Evolutionary conservation across 768 basidiomycete species (phyloP).

Genomic region (Amylocystis lapponica): DNA sequence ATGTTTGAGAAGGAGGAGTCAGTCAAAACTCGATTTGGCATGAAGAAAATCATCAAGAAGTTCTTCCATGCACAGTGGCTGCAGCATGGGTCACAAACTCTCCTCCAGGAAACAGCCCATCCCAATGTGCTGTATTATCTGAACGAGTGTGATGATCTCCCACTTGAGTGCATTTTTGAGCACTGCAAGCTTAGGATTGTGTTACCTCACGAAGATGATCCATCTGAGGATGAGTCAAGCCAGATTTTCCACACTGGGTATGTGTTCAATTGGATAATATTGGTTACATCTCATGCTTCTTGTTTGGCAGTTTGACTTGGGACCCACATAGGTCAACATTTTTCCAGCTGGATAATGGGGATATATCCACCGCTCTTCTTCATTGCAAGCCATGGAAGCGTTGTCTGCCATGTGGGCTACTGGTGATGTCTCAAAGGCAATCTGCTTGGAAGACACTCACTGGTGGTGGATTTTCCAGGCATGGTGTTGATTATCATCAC

Average conservation of each 20-base stretch:
- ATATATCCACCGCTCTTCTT: constrained; percentile 24
- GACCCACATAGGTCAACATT: constrained; percentile 43
- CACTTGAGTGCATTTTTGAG: constrained; percentile 49
- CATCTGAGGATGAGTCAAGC: constrained; percentile 35
- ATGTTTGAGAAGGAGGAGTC: constrained; percentile 40
- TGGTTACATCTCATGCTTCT: background rate
- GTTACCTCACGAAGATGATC: constrained; percentile 38
- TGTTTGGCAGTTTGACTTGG: constrained; percentile 40
- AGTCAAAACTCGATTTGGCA: background rate
- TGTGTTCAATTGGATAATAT: constrained; percentile 6
- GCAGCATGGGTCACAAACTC: constrained; percentile 56
- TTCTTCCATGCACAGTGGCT: constrained; percentile 73
- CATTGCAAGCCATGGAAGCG: constrained; percentile 27
- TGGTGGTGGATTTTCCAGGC: constrained; percentile 32
- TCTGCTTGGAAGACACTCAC: constrained; percentile 23
- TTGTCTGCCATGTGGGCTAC: constrained; percentile 47
- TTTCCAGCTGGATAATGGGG: constrained; percentile 35
- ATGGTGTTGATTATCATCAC: constrained; percentile 46
- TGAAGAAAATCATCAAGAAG: constrained; percentile 23
- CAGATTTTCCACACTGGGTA: constrained; percentile 56
- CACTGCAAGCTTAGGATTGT: constrained; percentile 49
- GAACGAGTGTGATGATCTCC: constrained; percentile 50
- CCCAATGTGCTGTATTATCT: constrained; percentile 53
- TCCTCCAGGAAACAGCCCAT: constrained; percentile 63
- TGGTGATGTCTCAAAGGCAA: constrained; percentile 21